Conservation (phyloP, 2,329 filamentous ascomycete species). For the Lojkania enalia region DNA sequence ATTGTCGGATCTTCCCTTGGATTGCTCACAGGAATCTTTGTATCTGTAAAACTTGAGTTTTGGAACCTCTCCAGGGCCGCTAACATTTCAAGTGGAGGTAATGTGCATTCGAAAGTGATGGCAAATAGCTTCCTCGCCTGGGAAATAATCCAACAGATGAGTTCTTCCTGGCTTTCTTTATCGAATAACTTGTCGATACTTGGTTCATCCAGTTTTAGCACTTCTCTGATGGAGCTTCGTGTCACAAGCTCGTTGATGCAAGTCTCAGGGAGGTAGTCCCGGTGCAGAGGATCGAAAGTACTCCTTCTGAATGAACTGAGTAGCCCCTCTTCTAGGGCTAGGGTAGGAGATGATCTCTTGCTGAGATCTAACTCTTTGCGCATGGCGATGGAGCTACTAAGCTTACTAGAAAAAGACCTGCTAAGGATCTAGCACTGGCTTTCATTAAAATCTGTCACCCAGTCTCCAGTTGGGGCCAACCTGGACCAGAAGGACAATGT, state of each 20-base stretch:
- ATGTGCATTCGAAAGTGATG: conserved; percentile 9
- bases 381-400: too few species aligned
- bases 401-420: too few species aligned
- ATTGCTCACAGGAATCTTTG: conserved; percentile 6
- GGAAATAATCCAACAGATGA: neutral
- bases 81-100: neutral
- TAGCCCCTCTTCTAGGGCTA: conserved; percentile 1
- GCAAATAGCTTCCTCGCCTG: conserved; percentile 9
- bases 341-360: too few species aligned
- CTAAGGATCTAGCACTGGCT: too few species aligned
- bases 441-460: too few species aligned
- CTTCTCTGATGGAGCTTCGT: conserved; percentile 1
- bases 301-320: conserved; percentile 1
- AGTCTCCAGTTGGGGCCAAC: too few species aligned
- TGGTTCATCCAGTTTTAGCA: neutral
- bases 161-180: neutral
- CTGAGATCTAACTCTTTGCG: too few species aligned
- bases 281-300: conserved; percentile 9
- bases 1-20: neutral
- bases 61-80: conserved; percentile 5
- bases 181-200: conserved; percentile 3
- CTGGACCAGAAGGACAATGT: too few species aligned
- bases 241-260: conserved; percentile 7
- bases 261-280: conserved; percentile 7
- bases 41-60: conserved; percentile 6